A percentile compares a stretch with the other conserved stretches of the same genome.
Conservation (phyloP, 768 basidiomycete species). For the Mrakia hoshinonis region DNA sequence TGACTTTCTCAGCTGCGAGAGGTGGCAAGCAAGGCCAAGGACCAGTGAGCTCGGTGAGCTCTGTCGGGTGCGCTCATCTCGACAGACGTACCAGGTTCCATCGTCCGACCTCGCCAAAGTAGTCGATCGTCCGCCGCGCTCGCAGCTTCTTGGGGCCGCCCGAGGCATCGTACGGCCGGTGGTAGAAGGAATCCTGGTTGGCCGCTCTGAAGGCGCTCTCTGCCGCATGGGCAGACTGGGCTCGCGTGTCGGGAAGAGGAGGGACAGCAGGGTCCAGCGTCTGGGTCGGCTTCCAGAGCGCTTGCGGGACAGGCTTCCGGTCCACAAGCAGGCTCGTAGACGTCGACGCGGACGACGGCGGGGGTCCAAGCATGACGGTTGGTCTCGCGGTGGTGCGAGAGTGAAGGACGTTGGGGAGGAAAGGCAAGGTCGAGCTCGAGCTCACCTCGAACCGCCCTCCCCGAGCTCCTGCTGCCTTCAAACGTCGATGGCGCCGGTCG, state of each 20-base stretch:
- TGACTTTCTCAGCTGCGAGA: conserved; percentile 43
- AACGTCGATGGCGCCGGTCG: not conserved
- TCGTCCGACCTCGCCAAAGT: conserved; percentile 75
- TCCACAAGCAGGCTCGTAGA: conserved; percentile 9
- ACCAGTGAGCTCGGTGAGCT: not conserved
- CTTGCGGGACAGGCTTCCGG: not conserved
- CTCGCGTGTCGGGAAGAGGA: conserved; percentile 23
- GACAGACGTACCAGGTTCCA: conserved; percentile 72
- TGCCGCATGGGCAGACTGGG: conserved; percentile 22
- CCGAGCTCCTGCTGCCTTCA: not conserved
- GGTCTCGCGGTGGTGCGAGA: not conserved
- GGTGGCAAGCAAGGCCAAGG: conserved; percentile 45
- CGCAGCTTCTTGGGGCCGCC: conserved; percentile 77
- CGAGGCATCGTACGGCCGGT: conserved; percentile 1
- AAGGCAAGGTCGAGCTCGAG: not conserved
- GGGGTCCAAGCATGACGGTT: conserved; percentile 8
- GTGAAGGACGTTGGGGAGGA: too few species aligned
- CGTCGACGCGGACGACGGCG: conserved; percentile 3
- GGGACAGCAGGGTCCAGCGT: conserved; percentile 4
- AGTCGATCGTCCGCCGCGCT: conserved; percentile 89
- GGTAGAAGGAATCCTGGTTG: conserved; percentile 17
- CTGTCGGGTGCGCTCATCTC: too few species aligned
- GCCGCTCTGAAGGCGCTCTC: conserved; percentile 23
- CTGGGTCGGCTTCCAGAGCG: conserved; percentile 22
- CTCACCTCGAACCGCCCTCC: not conserved